Evolutionary conservation across 1,139 yeast species (phyloP), one percentile per base, ranked within the genome.

Genomic region (Groenewaldozyma auringiensis): DNA sequence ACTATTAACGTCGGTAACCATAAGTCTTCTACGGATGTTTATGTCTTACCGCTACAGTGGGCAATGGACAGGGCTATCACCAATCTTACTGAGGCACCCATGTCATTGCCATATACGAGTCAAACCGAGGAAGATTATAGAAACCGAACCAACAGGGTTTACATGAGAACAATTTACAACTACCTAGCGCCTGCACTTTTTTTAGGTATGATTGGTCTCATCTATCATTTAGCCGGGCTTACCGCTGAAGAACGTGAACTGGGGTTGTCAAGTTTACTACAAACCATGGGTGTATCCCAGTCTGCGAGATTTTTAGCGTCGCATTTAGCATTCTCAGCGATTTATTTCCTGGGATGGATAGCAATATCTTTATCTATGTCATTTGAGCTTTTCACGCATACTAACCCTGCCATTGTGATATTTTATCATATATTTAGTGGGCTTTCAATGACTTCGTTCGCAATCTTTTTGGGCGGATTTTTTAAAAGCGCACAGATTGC

Each of bases 141-240:
- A 4, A 48, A 56, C 20, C 52, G 53, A 27, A 50, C 54, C 17
- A 57, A 63, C 41, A 44, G 46, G 18, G 50, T 53, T 40, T 65
- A 55, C 44, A 56, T 64, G 56, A 55, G 58, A 18, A 50, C 59
- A 9, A 51, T 63, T 14, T 48, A 50, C 41, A 57, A 60, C 45
- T 64, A 64, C 56, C 49, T 64, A 2, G 62, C 68, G 3, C 67
- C 68, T 2, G 68, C 68, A 0, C 44, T 65, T 42, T 63, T 64
- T 44, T 51, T 65, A 2, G 50, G 61, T 32, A 58, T 65, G 60
- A 59, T 65, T 47, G 69, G 69, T 18, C 63, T 63, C 14, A 55
- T 64, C 13, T 65, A 65, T 48, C 69, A 65, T 36, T 49, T 65
- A 25, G 53, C 67, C 1, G 69, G 69, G 3, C 49, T 53, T 11